These are phyloP conservation scores for Tubosaeta sp. DNA, from an alignment of 768 basidiomycete species.

Conservation along the genomic window DNA sequence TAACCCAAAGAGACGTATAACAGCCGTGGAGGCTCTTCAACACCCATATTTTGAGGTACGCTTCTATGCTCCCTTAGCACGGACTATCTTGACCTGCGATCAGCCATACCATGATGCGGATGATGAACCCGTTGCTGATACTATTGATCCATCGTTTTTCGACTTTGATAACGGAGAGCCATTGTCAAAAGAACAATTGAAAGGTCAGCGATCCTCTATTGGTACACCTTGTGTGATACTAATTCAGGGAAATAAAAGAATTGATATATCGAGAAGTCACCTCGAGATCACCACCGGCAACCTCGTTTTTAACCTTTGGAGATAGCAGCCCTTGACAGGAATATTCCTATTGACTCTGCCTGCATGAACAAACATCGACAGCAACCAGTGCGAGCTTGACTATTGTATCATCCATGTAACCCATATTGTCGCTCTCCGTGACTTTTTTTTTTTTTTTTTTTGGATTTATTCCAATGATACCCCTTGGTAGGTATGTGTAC, in stretches of 20 bases:
- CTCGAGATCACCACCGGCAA: constrained; percentile 10
- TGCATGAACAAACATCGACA: no score
- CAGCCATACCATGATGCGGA: constrained; percentile 85
- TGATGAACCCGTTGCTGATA: constrained; percentile 82
- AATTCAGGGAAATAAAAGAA: constrained; percentile 13
- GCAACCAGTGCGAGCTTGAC: background rate
- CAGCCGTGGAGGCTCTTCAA: constrained; percentile 79
- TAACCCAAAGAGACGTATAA: constrained; percentile 82
- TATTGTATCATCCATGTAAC: background rate
- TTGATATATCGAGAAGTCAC: constrained; percentile 53
- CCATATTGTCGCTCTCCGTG: background rate
- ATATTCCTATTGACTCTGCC: background rate
- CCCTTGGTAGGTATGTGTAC: background rate
- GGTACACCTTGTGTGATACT: background rate
- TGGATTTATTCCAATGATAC: background rate
- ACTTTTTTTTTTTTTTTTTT: background rate
- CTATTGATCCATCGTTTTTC: constrained; percentile 74
- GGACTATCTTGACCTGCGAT: background rate
- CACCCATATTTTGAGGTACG: constrained; percentile 85
- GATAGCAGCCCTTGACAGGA: constrained; percentile 11
- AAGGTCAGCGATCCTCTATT: constrained; percentile 43
- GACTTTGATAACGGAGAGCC: constrained; percentile 73
- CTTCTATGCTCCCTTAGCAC: background rate
- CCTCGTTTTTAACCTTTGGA: constrained; percentile 13
- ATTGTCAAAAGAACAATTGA: constrained; percentile 62